A percentile compares a stretch with the other conserved stretches of the same genome.
Conservation (phyloP, 805 yeast species). For the Candida sonorensis region DNA sequence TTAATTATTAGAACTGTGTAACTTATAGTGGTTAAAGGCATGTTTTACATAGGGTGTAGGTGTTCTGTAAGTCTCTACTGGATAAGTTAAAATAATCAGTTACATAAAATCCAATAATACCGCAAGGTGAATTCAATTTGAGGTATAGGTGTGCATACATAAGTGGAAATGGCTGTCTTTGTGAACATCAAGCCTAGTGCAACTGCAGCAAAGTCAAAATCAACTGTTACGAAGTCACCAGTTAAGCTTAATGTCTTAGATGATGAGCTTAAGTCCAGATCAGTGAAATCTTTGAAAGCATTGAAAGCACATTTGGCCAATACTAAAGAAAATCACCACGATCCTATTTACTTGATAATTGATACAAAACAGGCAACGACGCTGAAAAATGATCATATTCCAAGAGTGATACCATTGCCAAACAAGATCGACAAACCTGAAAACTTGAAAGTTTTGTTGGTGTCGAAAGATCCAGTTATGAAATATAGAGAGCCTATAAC, state of each 20-base stretch:
- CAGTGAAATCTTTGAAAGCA: conserved; percentile 23
- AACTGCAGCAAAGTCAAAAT: background rate
- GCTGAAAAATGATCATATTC: conserved; percentile 40
- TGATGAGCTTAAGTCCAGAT: conserved; percentile 7
- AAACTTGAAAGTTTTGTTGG: conserved; percentile 46
- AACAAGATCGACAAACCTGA: conserved; percentile 43
- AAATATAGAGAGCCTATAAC: conserved; percentile 45
- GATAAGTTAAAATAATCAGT: too few species aligned
- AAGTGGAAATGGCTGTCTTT: background rate
- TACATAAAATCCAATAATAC: too few species aligned
- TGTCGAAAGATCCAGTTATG: conserved; percentile 70
- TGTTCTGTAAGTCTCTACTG: too few species aligned
- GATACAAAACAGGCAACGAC: conserved; percentile 41
- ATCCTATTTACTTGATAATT: conserved; percentile 36
- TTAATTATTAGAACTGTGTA: too few species aligned
- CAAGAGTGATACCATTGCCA: conserved; percentile 54
- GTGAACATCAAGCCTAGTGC: background rate
- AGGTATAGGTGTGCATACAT: background rate
- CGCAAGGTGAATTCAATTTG: too few species aligned
- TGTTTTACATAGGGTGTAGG: too few species aligned
- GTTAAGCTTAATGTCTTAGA: conserved; percentile 9
- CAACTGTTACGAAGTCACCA: background rate
- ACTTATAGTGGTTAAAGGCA: too few species aligned
- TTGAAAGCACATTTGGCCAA: conserved; percentile 25
- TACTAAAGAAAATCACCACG: conserved; percentile 19